Percentiles rank a stretch among this genome's conserved stretches.
Conservation (phyloP, 108 stramenopile genomes). For the Skeletonema potamos region DNA sequence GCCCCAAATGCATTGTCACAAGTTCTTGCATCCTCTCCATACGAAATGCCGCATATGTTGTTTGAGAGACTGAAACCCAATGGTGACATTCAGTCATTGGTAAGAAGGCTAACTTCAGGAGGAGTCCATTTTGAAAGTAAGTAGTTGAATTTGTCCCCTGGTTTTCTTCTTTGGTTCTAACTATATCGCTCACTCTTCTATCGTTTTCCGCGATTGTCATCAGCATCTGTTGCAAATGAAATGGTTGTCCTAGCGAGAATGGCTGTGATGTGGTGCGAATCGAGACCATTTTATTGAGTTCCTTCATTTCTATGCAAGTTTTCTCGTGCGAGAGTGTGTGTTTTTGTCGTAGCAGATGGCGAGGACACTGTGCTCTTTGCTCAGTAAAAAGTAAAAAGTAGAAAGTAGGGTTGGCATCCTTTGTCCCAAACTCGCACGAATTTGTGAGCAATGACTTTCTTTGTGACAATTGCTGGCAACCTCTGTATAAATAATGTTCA, state of each 20-base stretch:
- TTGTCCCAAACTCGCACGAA: no score
- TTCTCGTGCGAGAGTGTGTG: no score
- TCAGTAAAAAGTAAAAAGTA: no score
- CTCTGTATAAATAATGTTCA: no score
- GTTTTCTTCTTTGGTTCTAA: not conserved
- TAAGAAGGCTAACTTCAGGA: constrained; percentile 15
- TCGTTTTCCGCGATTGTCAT: not conserved
- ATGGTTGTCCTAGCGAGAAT: constrained; percentile 29
- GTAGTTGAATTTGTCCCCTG: not conserved
- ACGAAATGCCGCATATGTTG: constrained; percentile 24
- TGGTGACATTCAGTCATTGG: constrained; percentile 42
- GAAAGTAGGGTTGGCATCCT: no score
- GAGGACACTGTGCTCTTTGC: no score
- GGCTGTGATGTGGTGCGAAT: constrained; percentile 37
- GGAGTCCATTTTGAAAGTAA: constrained; percentile 46
- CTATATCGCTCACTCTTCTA: not conserved
- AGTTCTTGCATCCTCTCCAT: constrained; percentile 14
- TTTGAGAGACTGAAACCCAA: constrained; percentile 26
- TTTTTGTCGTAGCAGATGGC: no score
- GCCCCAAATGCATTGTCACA: constrained; percentile 11
- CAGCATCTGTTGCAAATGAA: constrained; percentile 38
- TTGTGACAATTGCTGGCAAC: no score
- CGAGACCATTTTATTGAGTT: constrained; percentile 17
- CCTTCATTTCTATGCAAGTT: no score
- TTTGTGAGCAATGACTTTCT: no score